Conservation (phyloP, 2,329 filamentous ascomycete genomes). For the Neurospora crassa region DNA sequence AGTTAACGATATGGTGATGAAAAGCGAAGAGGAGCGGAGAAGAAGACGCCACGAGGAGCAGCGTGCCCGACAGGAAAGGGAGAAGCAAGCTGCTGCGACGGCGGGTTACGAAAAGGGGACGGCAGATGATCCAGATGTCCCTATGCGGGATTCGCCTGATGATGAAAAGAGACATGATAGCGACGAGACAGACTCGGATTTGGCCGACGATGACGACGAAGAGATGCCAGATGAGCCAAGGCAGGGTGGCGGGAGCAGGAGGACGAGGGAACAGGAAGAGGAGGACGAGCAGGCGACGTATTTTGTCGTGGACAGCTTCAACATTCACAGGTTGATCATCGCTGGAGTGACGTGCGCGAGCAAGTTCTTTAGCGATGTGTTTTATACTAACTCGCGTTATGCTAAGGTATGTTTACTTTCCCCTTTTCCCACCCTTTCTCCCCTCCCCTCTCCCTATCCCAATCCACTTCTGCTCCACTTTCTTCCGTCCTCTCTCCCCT, state of each 20-base stretch:
- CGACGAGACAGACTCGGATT: slow-evolving; percentile 40
- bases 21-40: slow-evolving; percentile 48
- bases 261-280: slow-evolving; percentile 10
- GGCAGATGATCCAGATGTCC: slow-evolving; percentile 21
- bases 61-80: slow-evolving; percentile 16
- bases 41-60: slow-evolving; percentile 26
- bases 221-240: slow-evolving; percentile 14
- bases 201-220: slow-evolving; percentile 36
- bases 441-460: background rate
- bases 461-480: background rate
- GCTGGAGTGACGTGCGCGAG: slow-evolving; percentile 95
- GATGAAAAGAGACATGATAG: slow-evolving; percentile 24
- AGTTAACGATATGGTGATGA: slow-evolving; percentile 72
- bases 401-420: slow-evolving; percentile 64
- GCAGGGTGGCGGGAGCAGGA: background rate
- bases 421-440: background rate
- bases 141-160: slow-evolving; percentile 26
- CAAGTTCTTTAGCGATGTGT: slow-evolving; percentile 98
- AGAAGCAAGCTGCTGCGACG: slow-evolving; percentile 3
- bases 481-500: background rate
- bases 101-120: background rate
- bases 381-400: slow-evolving; percentile 98
- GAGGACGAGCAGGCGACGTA: slow-evolving; percentile 36
- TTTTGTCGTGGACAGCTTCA: slow-evolving; percentile 98
- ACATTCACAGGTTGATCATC: slow-evolving; percentile 94